Percentiles rank a stretch among this genome's conserved stretches.
These are phyloP conservation scores for Hypoxylon sp. DNA, from an alignment of 2,329 filamentous ascomycete species.

Conservation along the genomic window DNA sequence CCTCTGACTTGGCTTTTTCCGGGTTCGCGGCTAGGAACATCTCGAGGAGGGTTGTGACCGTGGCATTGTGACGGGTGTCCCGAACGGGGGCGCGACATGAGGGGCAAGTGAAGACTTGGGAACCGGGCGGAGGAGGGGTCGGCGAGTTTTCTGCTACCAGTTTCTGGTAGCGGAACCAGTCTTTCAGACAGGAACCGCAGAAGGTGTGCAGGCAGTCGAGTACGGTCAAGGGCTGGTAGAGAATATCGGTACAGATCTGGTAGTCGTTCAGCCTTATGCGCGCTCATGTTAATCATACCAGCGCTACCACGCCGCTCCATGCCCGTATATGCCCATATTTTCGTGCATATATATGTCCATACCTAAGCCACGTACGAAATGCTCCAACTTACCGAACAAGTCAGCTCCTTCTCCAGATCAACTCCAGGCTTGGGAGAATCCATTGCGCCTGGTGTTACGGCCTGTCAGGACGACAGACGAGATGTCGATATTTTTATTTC, in stretches of 20 bases:
- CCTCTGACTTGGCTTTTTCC: constrained; percentile 70
- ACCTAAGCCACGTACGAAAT: background rate
- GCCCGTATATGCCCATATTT: constrained; percentile 14
- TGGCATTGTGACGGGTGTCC: constrained; percentile 88
- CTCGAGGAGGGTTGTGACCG: constrained; percentile 86
- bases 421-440: constrained; percentile 60
- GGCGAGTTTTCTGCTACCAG: constrained; percentile 61
- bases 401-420: constrained; percentile 92
- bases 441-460: constrained; percentile 48
- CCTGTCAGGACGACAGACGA: background rate
- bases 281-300: constrained; percentile 1
- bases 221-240: constrained; percentile 88
- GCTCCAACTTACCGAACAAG: constrained; percentile 80
- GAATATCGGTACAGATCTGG: constrained; percentile 95
- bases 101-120: constrained; percentile 81
- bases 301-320: background rate
- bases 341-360: background rate
- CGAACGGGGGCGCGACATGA: constrained; percentile 88
- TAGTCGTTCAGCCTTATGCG: constrained; percentile 20
- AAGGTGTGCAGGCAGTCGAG: constrained; percentile 96
- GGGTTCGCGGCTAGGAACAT: constrained; percentile 87
- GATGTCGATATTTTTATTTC: background rate
- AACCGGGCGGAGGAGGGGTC: constrained; percentile 56
- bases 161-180: constrained; percentile 91
- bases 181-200: constrained; percentile 92